These are phyloP conservation scores for Lunularia cruciata DNA, from an alignment of 225 moss, liverwort and hornwort species.

Conservation along the genomic window DNA sequence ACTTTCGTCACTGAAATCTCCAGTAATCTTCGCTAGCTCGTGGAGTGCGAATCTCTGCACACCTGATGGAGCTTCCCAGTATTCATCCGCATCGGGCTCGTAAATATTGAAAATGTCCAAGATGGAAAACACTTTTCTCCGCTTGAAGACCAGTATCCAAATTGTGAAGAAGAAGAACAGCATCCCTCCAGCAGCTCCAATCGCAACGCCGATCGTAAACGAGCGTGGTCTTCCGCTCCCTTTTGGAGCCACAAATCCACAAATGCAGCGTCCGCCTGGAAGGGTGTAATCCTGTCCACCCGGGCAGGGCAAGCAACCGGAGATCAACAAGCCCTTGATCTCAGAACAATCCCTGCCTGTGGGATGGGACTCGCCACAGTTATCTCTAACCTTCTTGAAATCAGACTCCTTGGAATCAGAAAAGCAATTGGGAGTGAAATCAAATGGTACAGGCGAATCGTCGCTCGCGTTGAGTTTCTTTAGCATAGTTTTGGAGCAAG, in stretches of 20 bases:
- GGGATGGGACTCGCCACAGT: neutral
- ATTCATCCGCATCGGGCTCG: constrained; percentile 15
- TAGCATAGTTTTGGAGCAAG: neutral
- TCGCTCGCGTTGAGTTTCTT: neutral
- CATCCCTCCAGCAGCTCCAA: too few species aligned
- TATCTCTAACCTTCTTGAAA: neutral
- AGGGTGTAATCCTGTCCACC: neutral
- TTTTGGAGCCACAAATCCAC: neutral
- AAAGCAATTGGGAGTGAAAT: constrained; percentile 5
- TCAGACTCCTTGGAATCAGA: neutral
- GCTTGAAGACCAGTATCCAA: too few species aligned
- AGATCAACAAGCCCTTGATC: neutral
- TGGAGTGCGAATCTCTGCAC: constrained; percentile 50
- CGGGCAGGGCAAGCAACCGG: neutral
- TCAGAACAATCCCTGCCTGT: neutral
- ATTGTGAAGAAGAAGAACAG: too few species aligned
- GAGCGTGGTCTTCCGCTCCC: too few species aligned
- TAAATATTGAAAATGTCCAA: too few species aligned
- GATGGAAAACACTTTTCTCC: too few species aligned
- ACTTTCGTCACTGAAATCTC: constrained; percentile 50
- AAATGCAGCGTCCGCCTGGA: neutral
- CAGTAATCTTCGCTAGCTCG: constrained; percentile 53
- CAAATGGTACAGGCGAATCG: neutral
- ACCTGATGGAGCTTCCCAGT: constrained; percentile 60
- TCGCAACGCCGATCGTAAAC: too few species aligned